These are phyloP conservation scores for Geotrichum ghanense DNA, from an alignment of 805 yeast genomes.

Conservation along the genomic window DNA sequence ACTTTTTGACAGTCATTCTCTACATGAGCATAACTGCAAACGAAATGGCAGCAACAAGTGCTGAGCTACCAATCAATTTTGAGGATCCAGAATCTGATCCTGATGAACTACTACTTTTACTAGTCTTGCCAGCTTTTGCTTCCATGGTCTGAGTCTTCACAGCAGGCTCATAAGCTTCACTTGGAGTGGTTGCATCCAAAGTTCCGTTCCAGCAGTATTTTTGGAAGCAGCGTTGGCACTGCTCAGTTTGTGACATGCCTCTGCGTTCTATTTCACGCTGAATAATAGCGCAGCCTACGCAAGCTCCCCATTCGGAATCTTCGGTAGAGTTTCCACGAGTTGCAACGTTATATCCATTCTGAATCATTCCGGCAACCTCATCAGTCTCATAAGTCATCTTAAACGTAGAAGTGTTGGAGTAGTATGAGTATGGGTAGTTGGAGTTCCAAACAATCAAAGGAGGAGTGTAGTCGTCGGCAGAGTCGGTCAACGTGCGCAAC, in stretches of 20 bases:
- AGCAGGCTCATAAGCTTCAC: constrained; percentile 2
- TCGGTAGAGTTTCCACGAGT: constrained; percentile 55
- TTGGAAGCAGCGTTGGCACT: constrained; percentile 61
- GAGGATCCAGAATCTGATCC: too few relatives aligned
- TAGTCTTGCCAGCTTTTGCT: not conserved
- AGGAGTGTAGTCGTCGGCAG: constrained; percentile 29
- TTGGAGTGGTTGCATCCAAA: constrained; percentile 6
- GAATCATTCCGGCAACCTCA: constrained; percentile 48
- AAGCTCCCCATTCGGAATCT: constrained; percentile 57
- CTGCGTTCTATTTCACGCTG: constrained; percentile 67
- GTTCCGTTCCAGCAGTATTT: constrained; percentile 68
- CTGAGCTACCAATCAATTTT: too few relatives aligned
- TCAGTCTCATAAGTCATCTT: constrained; percentile 48
- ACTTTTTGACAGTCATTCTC: too few relatives aligned
- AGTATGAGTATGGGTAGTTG: constrained; percentile 52
- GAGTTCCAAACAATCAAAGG: constrained; percentile 74
- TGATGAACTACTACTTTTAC: too few relatives aligned
- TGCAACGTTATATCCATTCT: constrained; percentile 64
- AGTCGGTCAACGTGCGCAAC: constrained; percentile 27
- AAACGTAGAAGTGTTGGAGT: constrained; percentile 64
- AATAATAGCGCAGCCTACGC: constrained; percentile 75
- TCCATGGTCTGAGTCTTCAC: not conserved
- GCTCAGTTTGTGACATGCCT: constrained; percentile 40
- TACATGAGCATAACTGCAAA: too few relatives aligned
- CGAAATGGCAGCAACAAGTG: too few relatives aligned